Percentiles rank a stretch among this genome's conserved stretches.
Evolutionary conservation across 2,329 filamentous ascomycete genomes (phyloP).

Genomic region (Rosellinia necatrix): DNA sequence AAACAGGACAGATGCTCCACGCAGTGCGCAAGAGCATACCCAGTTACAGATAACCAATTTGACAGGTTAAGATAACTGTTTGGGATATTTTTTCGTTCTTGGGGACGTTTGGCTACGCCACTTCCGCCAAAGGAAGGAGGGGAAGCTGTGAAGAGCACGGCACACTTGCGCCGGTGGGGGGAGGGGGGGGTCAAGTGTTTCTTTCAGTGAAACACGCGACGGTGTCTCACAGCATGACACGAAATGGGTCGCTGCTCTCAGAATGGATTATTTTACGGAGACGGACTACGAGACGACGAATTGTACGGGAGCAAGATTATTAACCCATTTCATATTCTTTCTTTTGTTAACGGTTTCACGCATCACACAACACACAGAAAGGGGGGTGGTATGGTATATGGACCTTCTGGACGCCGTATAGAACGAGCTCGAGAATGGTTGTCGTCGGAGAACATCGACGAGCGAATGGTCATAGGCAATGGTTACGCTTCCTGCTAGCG

Average conservation of each 20-base stretch:
- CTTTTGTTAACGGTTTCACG: slow-evolving; percentile 10
- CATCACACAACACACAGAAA: slow-evolving; percentile 22
- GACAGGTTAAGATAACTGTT: too few species aligned
- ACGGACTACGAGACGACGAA: slow-evolving; percentile 20
- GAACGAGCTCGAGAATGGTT: slow-evolving; percentile 33
- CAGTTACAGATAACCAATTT: slow-evolving; percentile 28
- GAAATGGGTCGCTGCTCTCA: slow-evolving; percentile 27
- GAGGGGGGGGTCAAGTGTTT: slow-evolving; percentile 30
- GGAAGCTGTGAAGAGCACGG: slow-evolving; percentile 27
- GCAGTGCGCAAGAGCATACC: slow-evolving; percentile 28
- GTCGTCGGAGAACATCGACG: slow-evolving; percentile 29
- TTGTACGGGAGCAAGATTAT: slow-evolving; percentile 11
- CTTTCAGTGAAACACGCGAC: slow-evolving; percentile 34
- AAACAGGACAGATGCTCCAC: slow-evolving; percentile 31
- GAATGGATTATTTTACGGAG: slow-evolving; percentile 12
- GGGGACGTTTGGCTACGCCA: slow-evolving; percentile 28
- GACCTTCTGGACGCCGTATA: slow-evolving; percentile 1
- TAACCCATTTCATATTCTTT: slow-evolving; percentile 22
- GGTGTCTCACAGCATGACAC: slow-evolving; percentile 42
- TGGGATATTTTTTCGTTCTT: slow-evolving; percentile 20
- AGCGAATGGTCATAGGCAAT: slow-evolving; percentile 25
- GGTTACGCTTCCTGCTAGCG: slow-evolving; percentile 33
- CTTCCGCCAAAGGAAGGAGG: slow-evolving; percentile 27
- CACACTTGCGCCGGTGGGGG: slow-evolving; percentile 24
- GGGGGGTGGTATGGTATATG: slow-evolving; percentile 27